A percentile compares a stretch with the other conserved stretches of the same genome.
phyloP scores from a whole-genome alignment of 306 rosid species.

The Trifolium dubium region DNA sequence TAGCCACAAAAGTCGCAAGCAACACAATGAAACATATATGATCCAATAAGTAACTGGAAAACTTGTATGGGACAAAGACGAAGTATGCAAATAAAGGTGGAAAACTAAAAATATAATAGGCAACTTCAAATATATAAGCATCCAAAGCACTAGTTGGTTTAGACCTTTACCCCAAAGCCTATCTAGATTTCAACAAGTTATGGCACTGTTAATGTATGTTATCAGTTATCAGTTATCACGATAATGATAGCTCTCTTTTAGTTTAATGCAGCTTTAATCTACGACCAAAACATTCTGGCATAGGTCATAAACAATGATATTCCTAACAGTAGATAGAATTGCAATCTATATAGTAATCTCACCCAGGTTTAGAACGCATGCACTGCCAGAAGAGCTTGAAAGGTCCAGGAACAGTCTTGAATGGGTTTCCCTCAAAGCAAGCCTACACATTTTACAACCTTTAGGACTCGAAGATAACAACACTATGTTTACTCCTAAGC shows the following conservation, averaged over 20 bases:
- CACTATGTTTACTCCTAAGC: not conserved
- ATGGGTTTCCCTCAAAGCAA: constrained; percentile 95
- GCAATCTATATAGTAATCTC: constrained; percentile 33
- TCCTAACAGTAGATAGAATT: constrained; percentile 28
- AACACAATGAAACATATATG: not conserved
- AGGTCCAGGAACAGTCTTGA: constrained; percentile 95
- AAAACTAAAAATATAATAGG: not conserved
- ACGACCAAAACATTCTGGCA: not conserved
- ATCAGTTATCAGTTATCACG: not conserved
- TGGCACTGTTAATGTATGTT: not conserved
- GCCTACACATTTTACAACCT: constrained; percentile 60
- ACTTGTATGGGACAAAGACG: constrained; percentile 24
- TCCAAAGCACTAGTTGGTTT: constrained; percentile 30
- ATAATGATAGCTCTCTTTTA: not conserved
- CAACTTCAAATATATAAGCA: constrained; percentile 18
- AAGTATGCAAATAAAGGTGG: not conserved
- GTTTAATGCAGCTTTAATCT: not conserved
- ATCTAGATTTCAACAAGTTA: constrained; percentile 18
- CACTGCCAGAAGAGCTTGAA: constrained; percentile 95
- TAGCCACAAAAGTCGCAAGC: constrained; percentile 31
- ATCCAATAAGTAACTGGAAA: constrained; percentile 17
- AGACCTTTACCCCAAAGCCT: constrained; percentile 9
- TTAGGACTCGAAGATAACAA: constrained; percentile 16
- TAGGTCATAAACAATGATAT: constrained; percentile 20
- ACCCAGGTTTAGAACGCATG: constrained; percentile 99